These are phyloP conservation scores for Whalleya microplaca DNA, from an alignment of 2,329 filamentous ascomycete genomes.

Conservation along the genomic window DNA sequence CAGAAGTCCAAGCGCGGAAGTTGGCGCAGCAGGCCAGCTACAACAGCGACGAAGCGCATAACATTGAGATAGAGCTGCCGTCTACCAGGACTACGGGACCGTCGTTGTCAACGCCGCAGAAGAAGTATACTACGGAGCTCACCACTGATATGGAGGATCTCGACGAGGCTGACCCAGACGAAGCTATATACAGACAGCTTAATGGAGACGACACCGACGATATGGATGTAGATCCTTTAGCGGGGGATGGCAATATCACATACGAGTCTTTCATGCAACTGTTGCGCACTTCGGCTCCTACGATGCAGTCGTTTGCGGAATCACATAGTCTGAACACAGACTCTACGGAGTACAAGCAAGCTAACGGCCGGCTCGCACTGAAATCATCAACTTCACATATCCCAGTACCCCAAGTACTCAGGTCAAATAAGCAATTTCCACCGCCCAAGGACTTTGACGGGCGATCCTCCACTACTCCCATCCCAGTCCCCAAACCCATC, in stretches of 20 bases:
- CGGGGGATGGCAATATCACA: slow-evolving; percentile 4
- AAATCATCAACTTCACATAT: slow-evolving; percentile 19
- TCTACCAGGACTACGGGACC: slow-evolving; percentile 38
- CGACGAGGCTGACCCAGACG: slow-evolving; percentile 32
- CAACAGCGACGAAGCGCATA: slow-evolving; percentile 11
- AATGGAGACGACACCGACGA: slow-evolving; percentile 17
- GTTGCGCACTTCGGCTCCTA: slow-evolving; percentile 6
- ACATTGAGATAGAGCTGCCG: slow-evolving; percentile 35
- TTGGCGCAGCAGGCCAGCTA: slow-evolving; percentile 28
- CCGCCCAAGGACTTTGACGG: background rate
- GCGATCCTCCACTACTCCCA: slow-evolving; percentile 5
- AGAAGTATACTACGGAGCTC: slow-evolving; percentile 29
- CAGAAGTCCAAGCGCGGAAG: slow-evolving; percentile 28
- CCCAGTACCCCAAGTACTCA: slow-evolving; percentile 16
- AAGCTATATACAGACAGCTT: slow-evolving; percentile 36
- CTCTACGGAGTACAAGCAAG: slow-evolving; percentile 15
- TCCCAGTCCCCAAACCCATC: slow-evolving; percentile 9
- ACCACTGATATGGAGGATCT: slow-evolving; percentile 24
- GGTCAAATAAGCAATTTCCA: slow-evolving; percentile 15
- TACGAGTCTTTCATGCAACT: slow-evolving; percentile 5
- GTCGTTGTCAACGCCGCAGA: slow-evolving; percentile 46
- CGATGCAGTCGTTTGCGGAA: slow-evolving; percentile 18
- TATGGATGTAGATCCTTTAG: slow-evolving; percentile 13
- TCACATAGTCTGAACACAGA: slow-evolving; percentile 17
- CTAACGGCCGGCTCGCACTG: slow-evolving; percentile 19